Conservation (phyloP, 2,329 filamentous ascomycete species). For the Hysterium pulicare region DNA sequence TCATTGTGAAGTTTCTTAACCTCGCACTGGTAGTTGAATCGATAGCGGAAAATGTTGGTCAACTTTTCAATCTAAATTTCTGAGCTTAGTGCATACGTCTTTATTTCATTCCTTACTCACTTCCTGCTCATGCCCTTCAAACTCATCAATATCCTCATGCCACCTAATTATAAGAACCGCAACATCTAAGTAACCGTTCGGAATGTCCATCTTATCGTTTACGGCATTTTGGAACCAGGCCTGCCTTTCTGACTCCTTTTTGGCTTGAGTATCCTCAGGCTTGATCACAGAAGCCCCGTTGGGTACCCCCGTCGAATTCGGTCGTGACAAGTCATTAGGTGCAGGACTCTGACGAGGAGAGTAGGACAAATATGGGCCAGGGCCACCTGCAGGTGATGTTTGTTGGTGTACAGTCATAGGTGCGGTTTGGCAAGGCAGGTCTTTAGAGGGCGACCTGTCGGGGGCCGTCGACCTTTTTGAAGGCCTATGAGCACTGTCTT, state of each 20-base stretch:
- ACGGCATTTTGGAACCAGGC: constrained; percentile 15
- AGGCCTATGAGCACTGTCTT: neutral
- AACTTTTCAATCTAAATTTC: constrained; percentile 6
- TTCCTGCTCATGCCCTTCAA: constrained; percentile 13
- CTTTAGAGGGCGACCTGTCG: neutral
- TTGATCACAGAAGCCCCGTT: neutral
- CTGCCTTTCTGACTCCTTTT: constrained; percentile 11
- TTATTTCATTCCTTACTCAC: constrained; percentile 6
- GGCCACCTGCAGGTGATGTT: neutral
- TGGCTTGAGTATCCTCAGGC: constrained; percentile 7
- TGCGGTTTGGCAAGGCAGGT: neutral
- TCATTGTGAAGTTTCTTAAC: constrained; percentile 9
- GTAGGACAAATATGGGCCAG: neutral
- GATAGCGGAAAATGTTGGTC: neutral
- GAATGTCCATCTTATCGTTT: constrained; percentile 15
- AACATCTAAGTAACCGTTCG: constrained; percentile 22
- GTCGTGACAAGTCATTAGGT: neutral
- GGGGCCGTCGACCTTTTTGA: neutral
- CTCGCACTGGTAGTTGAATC: constrained; percentile 7
- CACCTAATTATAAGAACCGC: constrained; percentile 25
- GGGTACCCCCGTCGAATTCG: neutral
- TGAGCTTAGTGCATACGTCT: neutral
- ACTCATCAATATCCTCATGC: constrained; percentile 18
- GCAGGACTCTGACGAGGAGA: neutral
- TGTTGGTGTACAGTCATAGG: neutral